phyloP scores from a whole-genome alignment of 1,139 yeast genomes.

The Candida dubliniensis region DNA sequence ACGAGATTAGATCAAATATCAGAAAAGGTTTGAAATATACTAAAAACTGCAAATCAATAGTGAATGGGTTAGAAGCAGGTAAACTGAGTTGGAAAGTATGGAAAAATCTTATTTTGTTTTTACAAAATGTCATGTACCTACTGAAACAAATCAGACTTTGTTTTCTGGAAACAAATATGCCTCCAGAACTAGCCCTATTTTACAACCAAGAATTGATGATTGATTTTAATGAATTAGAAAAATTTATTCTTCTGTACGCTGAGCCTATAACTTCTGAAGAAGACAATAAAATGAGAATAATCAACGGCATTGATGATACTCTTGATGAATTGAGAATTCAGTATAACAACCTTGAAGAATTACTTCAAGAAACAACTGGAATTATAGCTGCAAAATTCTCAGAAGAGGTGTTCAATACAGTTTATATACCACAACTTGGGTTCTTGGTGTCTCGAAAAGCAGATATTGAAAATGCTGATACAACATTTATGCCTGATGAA shows the following conservation, averaged over 20 bases:
- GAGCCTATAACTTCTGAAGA: constrained; percentile 35
- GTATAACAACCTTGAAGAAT: constrained; percentile 36
- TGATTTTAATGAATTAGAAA: constrained; percentile 11
- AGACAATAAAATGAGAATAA: constrained; percentile 27
- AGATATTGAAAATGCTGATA: constrained; percentile 7
- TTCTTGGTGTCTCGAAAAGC: constrained; percentile 28
- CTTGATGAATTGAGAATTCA: constrained; percentile 30
- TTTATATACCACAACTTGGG: constrained; percentile 48
- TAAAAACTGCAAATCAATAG: constrained; percentile 23
- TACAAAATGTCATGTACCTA: constrained; percentile 14
- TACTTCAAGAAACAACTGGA: constrained; percentile 17
- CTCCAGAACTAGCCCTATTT: background rate
- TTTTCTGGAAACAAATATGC: background rate
- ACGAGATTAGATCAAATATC: constrained; percentile 14
- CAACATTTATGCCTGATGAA: constrained; percentile 1
- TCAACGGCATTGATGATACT: constrained; percentile 25
- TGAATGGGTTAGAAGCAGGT: constrained; percentile 25
- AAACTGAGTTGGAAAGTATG: constrained; percentile 24
- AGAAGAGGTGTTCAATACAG: constrained; percentile 26
- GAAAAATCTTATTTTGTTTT: constrained; percentile 21
- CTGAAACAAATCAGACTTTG: constrained; percentile 8
- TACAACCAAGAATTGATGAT: background rate
- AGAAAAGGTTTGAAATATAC: constrained; percentile 19
- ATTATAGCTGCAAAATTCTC: constrained; percentile 16
- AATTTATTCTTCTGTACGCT: constrained; percentile 21